A percentile compares a stretch with the other conserved stretches of the same genome.
Conservation (phyloP, 2,329 filamentous ascomycete genomes). For the Thelonectria blattea region DNA sequence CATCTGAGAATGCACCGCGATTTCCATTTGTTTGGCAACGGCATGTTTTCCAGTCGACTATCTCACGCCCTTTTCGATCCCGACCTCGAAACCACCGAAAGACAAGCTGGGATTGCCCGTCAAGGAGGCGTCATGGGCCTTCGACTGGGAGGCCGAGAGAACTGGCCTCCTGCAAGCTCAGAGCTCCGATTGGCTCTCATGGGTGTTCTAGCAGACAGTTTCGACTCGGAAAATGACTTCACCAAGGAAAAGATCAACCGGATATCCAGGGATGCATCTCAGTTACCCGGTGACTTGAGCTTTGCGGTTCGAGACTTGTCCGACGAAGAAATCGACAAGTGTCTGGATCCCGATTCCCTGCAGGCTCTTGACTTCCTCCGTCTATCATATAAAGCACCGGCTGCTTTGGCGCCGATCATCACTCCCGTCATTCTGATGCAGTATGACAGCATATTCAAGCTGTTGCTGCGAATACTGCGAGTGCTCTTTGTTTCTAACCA, state of each 20-base stretch:
- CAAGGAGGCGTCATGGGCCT: conserved; percentile 79
- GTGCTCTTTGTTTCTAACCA: conserved; percentile 78
- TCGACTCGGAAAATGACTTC: conserved; percentile 46
- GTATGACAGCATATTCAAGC: conserved; percentile 85
- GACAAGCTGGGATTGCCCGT: conserved; percentile 70
- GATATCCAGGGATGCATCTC: conserved; percentile 40
- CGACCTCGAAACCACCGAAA: conserved; percentile 79
- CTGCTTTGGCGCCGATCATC: conserved; percentile 74
- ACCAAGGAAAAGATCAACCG: conserved; percentile 35
- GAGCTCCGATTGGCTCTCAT: conserved; percentile 89
- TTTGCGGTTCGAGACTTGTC: conserved; percentile 86
- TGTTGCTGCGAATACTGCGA: conserved; percentile 76
- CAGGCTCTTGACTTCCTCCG: conserved; percentile 93
- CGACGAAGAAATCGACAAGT: conserved; percentile 78
- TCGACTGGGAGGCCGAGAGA: conserved; percentile 78
- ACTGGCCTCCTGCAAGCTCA: conserved; percentile 92
- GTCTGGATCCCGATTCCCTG: conserved; percentile 81
- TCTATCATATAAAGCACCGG: conserved; percentile 80
- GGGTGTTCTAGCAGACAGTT: conserved; percentile 81
- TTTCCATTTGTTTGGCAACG: conserved; percentile 86
- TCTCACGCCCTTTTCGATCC: conserved; percentile 86
- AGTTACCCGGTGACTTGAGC: conserved; percentile 72
- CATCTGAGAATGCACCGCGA: conserved; percentile 78
- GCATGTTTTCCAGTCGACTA: conserved; percentile 79
- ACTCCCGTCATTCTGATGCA: conserved; percentile 73